Conservation (phyloP, 768 basidiomycete species). For the Naganishia friedmannii region DNA sequence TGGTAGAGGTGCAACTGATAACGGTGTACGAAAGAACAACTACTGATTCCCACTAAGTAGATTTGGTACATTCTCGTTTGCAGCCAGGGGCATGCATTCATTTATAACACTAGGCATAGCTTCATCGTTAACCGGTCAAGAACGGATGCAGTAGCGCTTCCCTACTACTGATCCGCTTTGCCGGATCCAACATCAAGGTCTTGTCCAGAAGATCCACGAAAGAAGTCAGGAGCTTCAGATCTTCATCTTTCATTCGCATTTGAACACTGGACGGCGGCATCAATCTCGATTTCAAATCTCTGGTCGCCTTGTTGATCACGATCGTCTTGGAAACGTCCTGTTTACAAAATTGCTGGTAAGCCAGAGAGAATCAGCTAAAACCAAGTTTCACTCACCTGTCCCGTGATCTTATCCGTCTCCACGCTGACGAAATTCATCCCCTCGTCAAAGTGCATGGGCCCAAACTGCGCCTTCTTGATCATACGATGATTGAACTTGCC, state of each 20-base stretch:
- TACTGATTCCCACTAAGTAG: too few species aligned
- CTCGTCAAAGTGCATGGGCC: slow-evolving; percentile 88
- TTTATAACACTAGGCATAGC: too few species aligned
- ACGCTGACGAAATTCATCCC: slow-evolving; percentile 76
- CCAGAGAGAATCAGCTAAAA: background rate
- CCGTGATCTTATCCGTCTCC: slow-evolving; percentile 78
- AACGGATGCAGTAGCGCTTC: slow-evolving; percentile 87
- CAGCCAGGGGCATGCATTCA: too few species aligned
- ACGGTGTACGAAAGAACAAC: too few species aligned
- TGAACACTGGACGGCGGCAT: slow-evolving; percentile 70
- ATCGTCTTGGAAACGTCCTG: slow-evolving; percentile 79
- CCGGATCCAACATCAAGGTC: slow-evolving; percentile 81
- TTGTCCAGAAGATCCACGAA: slow-evolving; percentile 91
- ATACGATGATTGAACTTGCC: slow-evolving; percentile 88
- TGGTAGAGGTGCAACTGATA: too few species aligned
- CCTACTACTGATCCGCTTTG: slow-evolving; percentile 78
- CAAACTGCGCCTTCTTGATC: slow-evolving; percentile 92
- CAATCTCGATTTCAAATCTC: slow-evolving; percentile 76
- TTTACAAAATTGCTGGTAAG: background rate
- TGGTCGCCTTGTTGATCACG: slow-evolving; percentile 73
- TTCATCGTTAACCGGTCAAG: slow-evolving; percentile 58
- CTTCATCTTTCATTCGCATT: slow-evolving; percentile 69
- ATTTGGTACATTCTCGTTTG: too few species aligned
- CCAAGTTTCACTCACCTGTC: slow-evolving; percentile 62
- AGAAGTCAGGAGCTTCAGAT: slow-evolving; percentile 65